Evolutionary conservation across 495 filamentous ascomycete species (phyloP), one percentile per base, ranked within the genome.

Genomic region (Podospora sp.): DNA sequence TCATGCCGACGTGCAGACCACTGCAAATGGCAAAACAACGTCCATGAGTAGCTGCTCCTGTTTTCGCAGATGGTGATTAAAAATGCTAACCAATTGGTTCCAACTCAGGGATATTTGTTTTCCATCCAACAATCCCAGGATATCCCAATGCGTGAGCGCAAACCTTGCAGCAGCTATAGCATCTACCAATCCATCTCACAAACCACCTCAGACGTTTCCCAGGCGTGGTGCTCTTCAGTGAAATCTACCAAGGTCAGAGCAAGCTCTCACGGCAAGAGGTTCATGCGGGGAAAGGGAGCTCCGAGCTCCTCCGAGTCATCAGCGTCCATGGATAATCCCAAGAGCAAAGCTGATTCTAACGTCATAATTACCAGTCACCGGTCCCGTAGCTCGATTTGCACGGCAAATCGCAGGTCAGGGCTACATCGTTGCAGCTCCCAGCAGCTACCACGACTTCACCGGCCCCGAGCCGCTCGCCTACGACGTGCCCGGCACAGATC

Each of bases 371-470:
- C 65, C 60, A 96, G 94, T 97, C 16, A 97, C 94, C 65, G 94
- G 94, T 0, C 94, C 94, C 2, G 94, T 98, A 21, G 86, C 90
- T 50, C 89, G 94, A 53, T 96, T 98, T 72, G 93, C 92, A 26
- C 88, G 94, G 64, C 93, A 97, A 75, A 96, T 98, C 60, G 92
- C 92, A 26, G 89, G 93, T 3, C 92, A 96, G 73, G 94, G 94
- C 61, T 98, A 96, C 76, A 96, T 98, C 67, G 92, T 92, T 65
- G 94, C 89, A 5, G 94, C 93, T 0, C 93, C 94, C 0, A 93
- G 90, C 51, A 92, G 88, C 65, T 98, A 96, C 75, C 94, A 98
- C 75, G 94, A 97, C 79, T 97, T 97, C 76, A 92, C 88, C 25
- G 91, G 90, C 4, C 91, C 94, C 0, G 92, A 93, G 73, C 82